Evolutionary conservation across 495 filamentous ascomycete genomes (phyloP).

Genomic region (Neurospora hispaniola): DNA sequence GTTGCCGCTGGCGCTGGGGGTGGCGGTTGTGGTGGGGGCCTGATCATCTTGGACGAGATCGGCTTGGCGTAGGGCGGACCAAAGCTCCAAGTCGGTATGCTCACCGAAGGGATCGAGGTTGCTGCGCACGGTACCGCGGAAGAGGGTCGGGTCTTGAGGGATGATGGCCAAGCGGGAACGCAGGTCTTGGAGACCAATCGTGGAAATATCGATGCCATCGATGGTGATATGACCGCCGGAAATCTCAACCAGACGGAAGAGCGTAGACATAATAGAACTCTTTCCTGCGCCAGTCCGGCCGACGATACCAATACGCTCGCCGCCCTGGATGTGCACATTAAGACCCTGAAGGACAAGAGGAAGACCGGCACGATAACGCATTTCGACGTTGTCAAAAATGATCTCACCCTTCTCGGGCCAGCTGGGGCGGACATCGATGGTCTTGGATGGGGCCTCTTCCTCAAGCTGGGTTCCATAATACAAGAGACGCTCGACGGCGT

Average conservation of each 20-base stretch:
- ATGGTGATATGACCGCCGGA: constrained; percentile 77
- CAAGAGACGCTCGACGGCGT: constrained; percentile 84
- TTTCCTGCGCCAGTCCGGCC: constrained; percentile 93
- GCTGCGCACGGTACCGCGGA: constrained; percentile 78
- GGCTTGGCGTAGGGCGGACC: constrained; percentile 73
- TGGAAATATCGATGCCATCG: constrained; percentile 82
- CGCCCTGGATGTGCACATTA: constrained; percentile 64
- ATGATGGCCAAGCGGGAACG: constrained; percentile 88
- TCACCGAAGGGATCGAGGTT: constrained; percentile 92
- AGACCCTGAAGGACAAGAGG: constrained; percentile 78
- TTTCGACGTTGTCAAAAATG: constrained; percentile 71
- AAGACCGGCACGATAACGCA: constrained; percentile 78
- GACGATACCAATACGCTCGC: constrained; percentile 88
- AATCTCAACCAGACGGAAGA: constrained; percentile 85
- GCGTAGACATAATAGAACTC: constrained; percentile 82
- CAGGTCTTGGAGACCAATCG: constrained; percentile 74
- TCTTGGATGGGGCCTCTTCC: constrained; percentile 74
- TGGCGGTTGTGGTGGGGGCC: constrained; percentile 12
- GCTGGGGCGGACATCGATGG: constrained; percentile 49
- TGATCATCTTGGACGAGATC: constrained; percentile 53
- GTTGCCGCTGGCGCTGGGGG: constrained; percentile 5
- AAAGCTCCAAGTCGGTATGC: constrained; percentile 78
- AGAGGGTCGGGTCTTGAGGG: constrained; percentile 91
- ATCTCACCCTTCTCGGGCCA: constrained; percentile 88
- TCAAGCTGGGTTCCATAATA: constrained; percentile 84